Base-by-base conservation (phyloP, 306 rosid genomes). In the Lathyrus sativus region DNA sequence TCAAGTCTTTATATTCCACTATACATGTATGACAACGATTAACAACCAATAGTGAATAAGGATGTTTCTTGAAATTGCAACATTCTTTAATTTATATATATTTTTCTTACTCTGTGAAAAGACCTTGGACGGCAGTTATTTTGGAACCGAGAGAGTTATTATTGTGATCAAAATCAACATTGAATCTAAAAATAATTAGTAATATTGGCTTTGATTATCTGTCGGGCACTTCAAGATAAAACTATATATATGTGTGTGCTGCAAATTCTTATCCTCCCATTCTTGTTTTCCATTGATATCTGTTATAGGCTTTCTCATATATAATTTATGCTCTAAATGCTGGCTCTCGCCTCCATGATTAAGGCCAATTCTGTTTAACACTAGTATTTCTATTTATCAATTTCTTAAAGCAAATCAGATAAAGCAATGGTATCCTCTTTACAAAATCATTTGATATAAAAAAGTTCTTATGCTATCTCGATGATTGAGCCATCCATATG, bases 351-450 rank as follows among this genome's bases (percentile, higher is more conserved):
- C 41, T 64, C 18, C 73, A 56, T 45, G 29, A 7, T 19, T 65
- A 69, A 55, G 74, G 62, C 57, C 28, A 4, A 41, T 18, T 71
- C 51, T 73, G 43, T 63, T 43, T 43, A 19, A 48, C 55, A 14
- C 13, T 41, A 2, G 11, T 51, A 4, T 13, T 39, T 64, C 57
- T 18, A 12, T 33, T 65, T 41, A 4, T 18, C 28, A 50, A 50
- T 5, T 17, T 49, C 6, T 33, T 33, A 39, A 48, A 31, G 38
- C 60, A 41, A 42, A 65, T 8, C 38, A 33, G 68, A 33, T 65
- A n/a, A 59, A 65, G 41, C 35, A 41, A 19, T 15, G 53, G 6
- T 31, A 15, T 35, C 33, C 26, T 26, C 75, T 58, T 46, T 70
- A n/a, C 65, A 38, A 45, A 65, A 28, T 29, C 28, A 67, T 26